Conservation (phyloP, 768 basidiomycete species). For the Cystobasidium ongulense region DNA sequence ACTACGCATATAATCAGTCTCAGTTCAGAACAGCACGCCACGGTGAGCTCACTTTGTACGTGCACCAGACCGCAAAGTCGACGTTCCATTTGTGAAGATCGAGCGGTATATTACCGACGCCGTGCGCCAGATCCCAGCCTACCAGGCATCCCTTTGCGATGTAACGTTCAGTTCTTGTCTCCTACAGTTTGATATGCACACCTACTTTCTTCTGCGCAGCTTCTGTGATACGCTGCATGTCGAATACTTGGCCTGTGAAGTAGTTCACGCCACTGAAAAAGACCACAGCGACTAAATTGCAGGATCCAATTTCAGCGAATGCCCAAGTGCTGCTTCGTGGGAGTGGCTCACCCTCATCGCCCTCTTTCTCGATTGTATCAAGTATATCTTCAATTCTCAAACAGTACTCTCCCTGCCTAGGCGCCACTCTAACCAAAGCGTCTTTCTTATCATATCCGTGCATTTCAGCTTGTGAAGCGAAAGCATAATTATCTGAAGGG, state of each 20-base stretch:
- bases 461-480: constrained; percentile 75
- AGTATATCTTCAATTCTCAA: constrained; percentile 86
- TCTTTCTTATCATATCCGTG: constrained; percentile 68
- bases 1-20: constrained; percentile 46
- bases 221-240: constrained; percentile 71
- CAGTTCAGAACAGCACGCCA: background rate
- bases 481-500: constrained; percentile 98
- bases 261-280: constrained; percentile 91
- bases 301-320: background rate
- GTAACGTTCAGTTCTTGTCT: background rate
- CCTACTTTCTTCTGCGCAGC: constrained; percentile 74
- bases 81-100: constrained; percentile 84
- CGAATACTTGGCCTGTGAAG: constrained; percentile 93
- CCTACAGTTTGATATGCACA: background rate
- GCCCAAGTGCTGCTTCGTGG: no score
- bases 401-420: constrained; percentile 72
- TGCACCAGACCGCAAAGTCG: constrained; percentile 98
- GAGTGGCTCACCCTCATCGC: constrained; percentile 44
- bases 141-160: constrained; percentile 73
- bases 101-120: constrained; percentile 83
- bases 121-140: constrained; percentile 96
- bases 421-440: constrained; percentile 68
- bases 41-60: constrained; percentile 58
- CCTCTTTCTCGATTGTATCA: constrained; percentile 61
- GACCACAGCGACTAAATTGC: constrained; percentile 67